phyloP scores from a whole-genome alignment of 202 grass and related monocot species.

The Miscanthus sacchariflorus region DNA sequence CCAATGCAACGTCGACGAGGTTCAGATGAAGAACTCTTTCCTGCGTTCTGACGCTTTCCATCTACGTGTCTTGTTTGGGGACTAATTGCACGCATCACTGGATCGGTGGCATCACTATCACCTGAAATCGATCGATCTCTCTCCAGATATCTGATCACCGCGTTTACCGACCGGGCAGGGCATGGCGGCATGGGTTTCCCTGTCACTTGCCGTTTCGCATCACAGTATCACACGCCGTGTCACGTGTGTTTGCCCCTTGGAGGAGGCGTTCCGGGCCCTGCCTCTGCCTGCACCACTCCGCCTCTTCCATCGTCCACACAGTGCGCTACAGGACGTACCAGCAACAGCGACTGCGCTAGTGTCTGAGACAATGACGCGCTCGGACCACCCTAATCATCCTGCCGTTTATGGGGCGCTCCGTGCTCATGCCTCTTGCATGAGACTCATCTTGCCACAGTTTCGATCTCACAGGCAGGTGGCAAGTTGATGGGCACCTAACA shows the following conservation, averaged over 20 bases:
- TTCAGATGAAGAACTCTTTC: too few species aligned
- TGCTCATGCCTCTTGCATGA: not conserved
- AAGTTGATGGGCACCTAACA: slow-evolving; percentile 3
- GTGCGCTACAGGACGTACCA: not conserved
- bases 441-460: too few species aligned
- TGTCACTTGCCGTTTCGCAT: not conserved
- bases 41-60: not conserved
- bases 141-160: slow-evolving; percentile 3
- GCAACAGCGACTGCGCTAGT: not conserved
- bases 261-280: not conserved
- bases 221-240: not conserved
- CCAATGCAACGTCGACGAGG: not conserved
- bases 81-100: too few species aligned
- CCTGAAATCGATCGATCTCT: not conserved
- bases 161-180: not conserved
- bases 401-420: not conserved
- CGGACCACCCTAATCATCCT: slow-evolving; percentile 12
- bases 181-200: not conserved
- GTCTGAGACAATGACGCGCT: not conserved
- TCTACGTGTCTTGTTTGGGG: too few species aligned
- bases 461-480: not conserved
- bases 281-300: not conserved
- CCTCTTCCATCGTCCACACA: not conserved
- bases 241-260: not conserved
- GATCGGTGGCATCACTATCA: not conserved